A percentile compares a stretch with the other conserved stretches of the same genome.
Evolutionary conservation across 768 basidiomycete species (phyloP).

Genomic region (Saitozyma podzolica): DNA sequence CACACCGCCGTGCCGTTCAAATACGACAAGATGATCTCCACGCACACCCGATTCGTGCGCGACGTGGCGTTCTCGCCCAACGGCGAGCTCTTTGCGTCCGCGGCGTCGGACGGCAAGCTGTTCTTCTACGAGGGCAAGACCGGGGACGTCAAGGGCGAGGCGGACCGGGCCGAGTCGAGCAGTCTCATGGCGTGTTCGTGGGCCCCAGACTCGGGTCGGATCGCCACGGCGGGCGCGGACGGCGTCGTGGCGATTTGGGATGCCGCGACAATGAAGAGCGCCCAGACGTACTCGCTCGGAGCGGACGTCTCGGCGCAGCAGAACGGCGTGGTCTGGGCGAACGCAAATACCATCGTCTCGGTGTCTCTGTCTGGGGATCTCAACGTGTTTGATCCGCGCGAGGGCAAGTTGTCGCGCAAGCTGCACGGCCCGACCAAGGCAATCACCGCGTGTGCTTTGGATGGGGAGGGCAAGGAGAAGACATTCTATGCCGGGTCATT

Average conservation of each 20-base stretch:
- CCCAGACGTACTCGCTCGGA: constrained; percentile 71
- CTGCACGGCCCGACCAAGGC: constrained; percentile 75
- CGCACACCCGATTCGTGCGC: constrained; percentile 89
- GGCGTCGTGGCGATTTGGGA: constrained; percentile 90
- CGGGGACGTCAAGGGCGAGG: constrained; percentile 72
- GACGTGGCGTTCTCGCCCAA: constrained; percentile 79
- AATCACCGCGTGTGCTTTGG: constrained; percentile 61
- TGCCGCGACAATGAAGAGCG: constrained; percentile 66
- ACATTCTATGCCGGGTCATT: constrained; percentile 81
- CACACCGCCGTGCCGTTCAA: constrained; percentile 89
- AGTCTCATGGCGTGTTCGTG: constrained; percentile 61
- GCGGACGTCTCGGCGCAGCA: constrained; percentile 77
- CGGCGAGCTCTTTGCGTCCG: constrained; percentile 81
- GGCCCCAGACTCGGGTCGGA: constrained; percentile 69
- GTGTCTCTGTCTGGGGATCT: constrained; percentile 79
- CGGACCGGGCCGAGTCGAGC: constrained; percentile 28
- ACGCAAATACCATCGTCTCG: constrained; percentile 70
- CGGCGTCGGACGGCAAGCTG: constrained; percentile 78
- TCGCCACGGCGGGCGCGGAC: constrained; percentile 84
- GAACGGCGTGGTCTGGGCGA: constrained; percentile 79
- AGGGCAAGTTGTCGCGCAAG: constrained; percentile 59
- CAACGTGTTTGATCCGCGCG: constrained; percentile 76
- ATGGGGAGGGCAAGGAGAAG: constrained; percentile 25
- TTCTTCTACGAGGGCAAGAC: constrained; percentile 89
- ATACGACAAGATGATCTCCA: constrained; percentile 78